Percentiles rank a stretch among this genome's conserved stretches.
These are phyloP conservation scores for Lojkania enalia DNA, from an alignment of 2,329 filamentous ascomycete genomes.

Conservation along the genomic window DNA sequence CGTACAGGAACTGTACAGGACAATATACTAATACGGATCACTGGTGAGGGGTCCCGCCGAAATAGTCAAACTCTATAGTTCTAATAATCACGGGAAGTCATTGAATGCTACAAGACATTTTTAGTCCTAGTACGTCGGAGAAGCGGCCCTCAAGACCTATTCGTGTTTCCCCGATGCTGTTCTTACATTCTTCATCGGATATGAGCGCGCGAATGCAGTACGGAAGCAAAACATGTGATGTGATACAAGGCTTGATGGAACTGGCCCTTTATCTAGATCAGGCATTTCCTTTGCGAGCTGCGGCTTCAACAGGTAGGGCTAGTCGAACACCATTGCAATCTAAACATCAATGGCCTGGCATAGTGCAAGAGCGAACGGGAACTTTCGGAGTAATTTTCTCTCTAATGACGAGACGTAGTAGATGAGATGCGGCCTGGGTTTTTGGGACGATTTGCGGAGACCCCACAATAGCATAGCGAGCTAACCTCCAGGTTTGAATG, in stretches of 20 bases:
- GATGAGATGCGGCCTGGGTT: conserved; percentile 12
- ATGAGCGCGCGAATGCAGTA: not conserved
- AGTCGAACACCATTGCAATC: not conserved
- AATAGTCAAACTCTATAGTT: too few species aligned
- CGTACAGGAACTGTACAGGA: too few species aligned
- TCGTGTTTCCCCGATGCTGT: too few species aligned
- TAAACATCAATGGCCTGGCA: not conserved
- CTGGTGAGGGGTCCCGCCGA: too few species aligned
- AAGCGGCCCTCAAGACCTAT: too few species aligned
- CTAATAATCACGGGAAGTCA: too few species aligned
- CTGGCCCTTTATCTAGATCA: not conserved
- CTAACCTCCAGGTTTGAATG: not conserved
- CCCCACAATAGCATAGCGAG: conserved; percentile 1
- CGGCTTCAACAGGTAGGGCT: not conserved
- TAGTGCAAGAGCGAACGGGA: not conserved
- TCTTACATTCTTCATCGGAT: not conserved
- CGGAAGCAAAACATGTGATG: too few species aligned
- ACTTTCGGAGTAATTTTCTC: conserved; percentile 3
- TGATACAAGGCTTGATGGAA: not conserved
- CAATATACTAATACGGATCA: too few species aligned
- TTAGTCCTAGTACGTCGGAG: too few species aligned
- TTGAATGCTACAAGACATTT: too few species aligned
- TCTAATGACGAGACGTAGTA: conserved; percentile 7
- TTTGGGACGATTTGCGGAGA: conserved; percentile 4
- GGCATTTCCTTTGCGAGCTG: not conserved